Percentiles rank a stretch among this genome's conserved stretches.
These are phyloP conservation scores for Kluyveromyces sp. DNA, from an alignment of 1,139 yeast genomes.

Conservation along the genomic window DNA sequence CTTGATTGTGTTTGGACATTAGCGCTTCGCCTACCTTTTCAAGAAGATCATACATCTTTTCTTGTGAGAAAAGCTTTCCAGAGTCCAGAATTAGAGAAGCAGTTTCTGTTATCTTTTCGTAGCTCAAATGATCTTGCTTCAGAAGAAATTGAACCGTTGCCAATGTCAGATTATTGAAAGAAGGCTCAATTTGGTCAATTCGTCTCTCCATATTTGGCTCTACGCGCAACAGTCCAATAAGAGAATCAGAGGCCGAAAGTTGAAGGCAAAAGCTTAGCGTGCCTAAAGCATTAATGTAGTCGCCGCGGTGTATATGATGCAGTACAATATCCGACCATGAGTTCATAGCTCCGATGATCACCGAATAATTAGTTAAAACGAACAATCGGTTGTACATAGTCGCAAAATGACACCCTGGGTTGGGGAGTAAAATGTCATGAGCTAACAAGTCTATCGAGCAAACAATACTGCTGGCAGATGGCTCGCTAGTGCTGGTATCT, in stretches of 20 bases:
- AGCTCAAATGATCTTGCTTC: conserved; percentile 10
- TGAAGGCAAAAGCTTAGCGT: conserved; percentile 43
- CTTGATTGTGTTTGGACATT: conserved; percentile 25
- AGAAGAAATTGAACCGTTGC: conserved; percentile 26
- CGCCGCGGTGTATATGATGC: conserved; percentile 26
- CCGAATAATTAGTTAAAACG: conserved; percentile 22
- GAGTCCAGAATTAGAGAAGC: conserved; percentile 13
- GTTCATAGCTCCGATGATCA: conserved; percentile 24
- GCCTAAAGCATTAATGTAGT: conserved; percentile 35
- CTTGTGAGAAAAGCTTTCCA: conserved; percentile 9
- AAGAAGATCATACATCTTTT: conserved; percentile 37
- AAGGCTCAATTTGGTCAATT: conserved; percentile 44
- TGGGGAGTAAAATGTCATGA: conserved; percentile 35
- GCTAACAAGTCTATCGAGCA: conserved; percentile 40
- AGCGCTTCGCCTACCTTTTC: conserved; percentile 43
- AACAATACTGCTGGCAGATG: conserved; percentile 19
- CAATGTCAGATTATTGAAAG: conserved; percentile 45
- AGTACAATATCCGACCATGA: conserved; percentile 31
- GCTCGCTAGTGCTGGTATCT: conserved; percentile 24
- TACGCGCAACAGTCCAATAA: conserved; percentile 17
- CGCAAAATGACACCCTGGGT: conserved; percentile 35
- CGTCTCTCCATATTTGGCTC: conserved; percentile 36
- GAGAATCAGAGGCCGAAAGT: conserved; percentile 23
- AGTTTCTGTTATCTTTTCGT: conserved; percentile 13
- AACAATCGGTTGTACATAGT: conserved; percentile 17